Conservation (phyloP, 306 rosid species). For the Biancaea sappan region DNA sequence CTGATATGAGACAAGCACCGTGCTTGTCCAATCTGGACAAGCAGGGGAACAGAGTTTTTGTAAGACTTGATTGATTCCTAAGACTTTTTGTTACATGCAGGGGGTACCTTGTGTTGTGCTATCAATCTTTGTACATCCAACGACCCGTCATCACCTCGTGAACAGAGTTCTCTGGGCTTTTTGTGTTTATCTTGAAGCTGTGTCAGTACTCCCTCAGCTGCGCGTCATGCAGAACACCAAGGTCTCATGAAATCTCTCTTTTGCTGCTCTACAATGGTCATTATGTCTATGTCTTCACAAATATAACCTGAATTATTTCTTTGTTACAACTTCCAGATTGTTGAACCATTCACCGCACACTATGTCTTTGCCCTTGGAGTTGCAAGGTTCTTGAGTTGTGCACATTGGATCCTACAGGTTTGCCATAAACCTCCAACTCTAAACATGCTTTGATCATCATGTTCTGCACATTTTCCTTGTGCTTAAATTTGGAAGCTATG, state of each 20-base stretch:
- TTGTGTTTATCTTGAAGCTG: constrained; percentile 89
- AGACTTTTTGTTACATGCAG: constrained; percentile 41
- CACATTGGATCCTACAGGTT: constrained; percentile 89
- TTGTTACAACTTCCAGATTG: constrained; percentile 53
- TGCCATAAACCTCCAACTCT: constrained; percentile 14
- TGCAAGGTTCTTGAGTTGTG: constrained; percentile 87
- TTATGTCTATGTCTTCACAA: not conserved
- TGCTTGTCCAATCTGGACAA: too few relatives aligned
- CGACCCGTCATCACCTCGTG: constrained; percentile 55
- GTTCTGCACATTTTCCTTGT: not conserved
- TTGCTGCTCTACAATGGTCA: not conserved
- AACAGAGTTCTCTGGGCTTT: constrained; percentile 78
- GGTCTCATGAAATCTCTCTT: constrained; percentile 41
- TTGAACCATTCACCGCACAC: constrained; percentile 83
- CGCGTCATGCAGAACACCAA: constrained; percentile 80
- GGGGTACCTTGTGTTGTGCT: constrained; percentile 62
- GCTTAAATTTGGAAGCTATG: too few relatives aligned
- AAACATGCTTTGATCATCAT: not conserved
- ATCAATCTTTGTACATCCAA: constrained; percentile 64
- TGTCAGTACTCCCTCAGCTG: constrained; percentile 77
- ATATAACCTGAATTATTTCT: not conserved
- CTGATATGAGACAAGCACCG: too few relatives aligned
- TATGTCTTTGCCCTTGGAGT: constrained; percentile 84
- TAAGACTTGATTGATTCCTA: not conserved
- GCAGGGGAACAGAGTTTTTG: too few relatives aligned